Conservation (phyloP, 2,329 filamentous ascomycete species). For the Aspergillus eucalypticola region DNA sequence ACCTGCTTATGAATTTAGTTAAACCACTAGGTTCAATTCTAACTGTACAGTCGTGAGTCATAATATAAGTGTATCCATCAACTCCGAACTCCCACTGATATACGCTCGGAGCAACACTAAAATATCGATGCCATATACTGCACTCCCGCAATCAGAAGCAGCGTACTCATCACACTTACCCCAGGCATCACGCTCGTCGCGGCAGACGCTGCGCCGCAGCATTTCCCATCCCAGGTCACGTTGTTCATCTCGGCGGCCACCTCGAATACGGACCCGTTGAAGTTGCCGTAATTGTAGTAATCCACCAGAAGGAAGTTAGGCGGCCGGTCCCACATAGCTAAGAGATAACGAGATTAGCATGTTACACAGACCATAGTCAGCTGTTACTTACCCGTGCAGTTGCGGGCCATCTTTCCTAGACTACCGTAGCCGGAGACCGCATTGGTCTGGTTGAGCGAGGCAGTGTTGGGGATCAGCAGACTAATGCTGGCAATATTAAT, state of each 20-base stretch:
- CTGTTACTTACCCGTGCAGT: conserved; percentile 55
- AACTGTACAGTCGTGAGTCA: conserved; percentile 4
- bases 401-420: conserved; percentile 63
- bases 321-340: conserved; percentile 62
- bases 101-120: conserved; percentile 20
- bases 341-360: conserved; percentile 15
- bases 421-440: conserved; percentile 64
- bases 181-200: conserved; percentile 25
- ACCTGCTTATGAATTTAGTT: too few relatives aligned
- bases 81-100: conserved; percentile 9
- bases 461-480: conserved; percentile 71
- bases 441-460: conserved; percentile 71
- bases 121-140: conserved; percentile 28
- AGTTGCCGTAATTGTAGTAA: conserved; percentile 73
- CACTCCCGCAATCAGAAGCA: conserved; percentile 25
- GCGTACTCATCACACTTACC: conserved; percentile 21
- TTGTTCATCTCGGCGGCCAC: conserved; percentile 71
- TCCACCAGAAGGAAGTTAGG: conserved; percentile 82
- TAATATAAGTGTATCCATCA: neutral
- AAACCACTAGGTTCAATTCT: neutral
- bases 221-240: conserved; percentile 62
- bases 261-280: conserved; percentile 73
- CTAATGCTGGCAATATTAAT: conserved; percentile 65
- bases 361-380: neutral
- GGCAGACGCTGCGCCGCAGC: conserved; percentile 39